Evolutionary conservation across 371 early-diverging fungal species (phyloP).

Genomic region (Mortierella sp.): DNA sequence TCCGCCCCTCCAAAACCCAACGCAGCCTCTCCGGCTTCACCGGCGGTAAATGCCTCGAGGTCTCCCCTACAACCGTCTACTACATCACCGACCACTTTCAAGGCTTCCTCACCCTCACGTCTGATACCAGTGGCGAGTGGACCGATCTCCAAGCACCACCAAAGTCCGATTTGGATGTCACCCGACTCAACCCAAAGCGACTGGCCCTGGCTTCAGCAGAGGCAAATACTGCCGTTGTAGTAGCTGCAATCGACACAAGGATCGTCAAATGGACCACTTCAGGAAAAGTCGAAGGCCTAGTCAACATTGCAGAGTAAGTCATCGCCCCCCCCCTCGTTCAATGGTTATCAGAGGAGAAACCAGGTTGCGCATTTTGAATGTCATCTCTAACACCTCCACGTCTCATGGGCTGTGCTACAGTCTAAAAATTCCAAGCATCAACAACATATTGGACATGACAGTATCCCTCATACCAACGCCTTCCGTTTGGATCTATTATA

Average conservation of each 20-base stretch:
- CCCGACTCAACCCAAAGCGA: too few relatives aligned
- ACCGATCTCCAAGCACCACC: background rate
- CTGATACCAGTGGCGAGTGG: background rate
- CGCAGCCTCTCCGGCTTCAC: background rate
- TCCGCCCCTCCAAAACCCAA: too few relatives aligned
- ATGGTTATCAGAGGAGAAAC: too few relatives aligned
- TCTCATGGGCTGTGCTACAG: too few relatives aligned
- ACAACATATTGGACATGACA: constrained; percentile 1
- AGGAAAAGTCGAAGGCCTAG: background rate
- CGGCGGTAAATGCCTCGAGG: constrained; percentile 22
- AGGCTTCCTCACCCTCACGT: constrained; percentile 6
- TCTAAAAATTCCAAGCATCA: too few relatives aligned
- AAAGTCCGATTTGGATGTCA: too few relatives aligned
- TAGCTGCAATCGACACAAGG: background rate
- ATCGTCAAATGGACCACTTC: background rate
- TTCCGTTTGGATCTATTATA: constrained; percentile 3
- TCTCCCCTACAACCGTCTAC: constrained; percentile 1
- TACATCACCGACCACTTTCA: constrained; percentile 14
- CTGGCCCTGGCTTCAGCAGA: background rate
- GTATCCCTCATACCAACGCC: background rate
- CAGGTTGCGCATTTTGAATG: too few relatives aligned
- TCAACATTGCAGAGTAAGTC: background rate
- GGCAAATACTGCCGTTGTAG: background rate
- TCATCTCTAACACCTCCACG: too few relatives aligned
- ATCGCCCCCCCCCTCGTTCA: background rate